phyloP scores from a whole-genome alignment of 768 basidiomycete species.

The Polyporus arcularius region DNA sequence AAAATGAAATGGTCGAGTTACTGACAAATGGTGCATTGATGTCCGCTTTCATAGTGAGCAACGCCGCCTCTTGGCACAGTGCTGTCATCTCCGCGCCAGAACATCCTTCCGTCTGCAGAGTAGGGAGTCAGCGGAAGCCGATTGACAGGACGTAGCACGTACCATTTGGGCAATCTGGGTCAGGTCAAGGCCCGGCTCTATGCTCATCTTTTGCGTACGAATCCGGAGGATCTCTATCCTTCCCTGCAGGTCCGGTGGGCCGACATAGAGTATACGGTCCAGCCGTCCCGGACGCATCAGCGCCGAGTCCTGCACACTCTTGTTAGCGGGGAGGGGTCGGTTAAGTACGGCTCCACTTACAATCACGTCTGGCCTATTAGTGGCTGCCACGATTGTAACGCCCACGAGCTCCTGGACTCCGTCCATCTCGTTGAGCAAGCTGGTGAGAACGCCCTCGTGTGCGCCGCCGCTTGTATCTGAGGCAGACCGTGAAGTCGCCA shows the following conservation, averaged over 20 bases:
- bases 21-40: conserved; percentile 76
- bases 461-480: conserved; percentile 55
- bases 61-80: conserved; percentile 94
- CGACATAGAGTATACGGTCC: conserved; percentile 92
- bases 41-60: conserved; percentile 88
- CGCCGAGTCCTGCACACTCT: conserved; percentile 76
- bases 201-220: conserved; percentile 75
- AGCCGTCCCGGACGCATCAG: conserved; percentile 93
- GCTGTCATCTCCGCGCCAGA: conserved; percentile 93
- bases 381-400: conserved; percentile 95
- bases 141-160: conserved; percentile 18
- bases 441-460: conserved; percentile 91
- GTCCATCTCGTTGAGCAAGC: conserved; percentile 96
- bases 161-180: conserved; percentile 71
- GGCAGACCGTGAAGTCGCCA: conserved; percentile 73
- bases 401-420: conserved; percentile 93
- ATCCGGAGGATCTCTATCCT: conserved; percentile 86
- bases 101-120: conserved; percentile 82
- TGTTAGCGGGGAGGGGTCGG: too few relatives aligned
- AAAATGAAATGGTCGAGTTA: conserved; percentile 7
- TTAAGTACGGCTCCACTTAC: conserved; percentile 43
- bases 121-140: background rate
- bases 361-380: conserved; percentile 92
- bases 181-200: conserved; percentile 70
- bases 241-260: conserved; percentile 80